Evolutionary conservation across 495 filamentous ascomycete genomes (phyloP).

Genomic region (Penicillium canariense): DNA sequence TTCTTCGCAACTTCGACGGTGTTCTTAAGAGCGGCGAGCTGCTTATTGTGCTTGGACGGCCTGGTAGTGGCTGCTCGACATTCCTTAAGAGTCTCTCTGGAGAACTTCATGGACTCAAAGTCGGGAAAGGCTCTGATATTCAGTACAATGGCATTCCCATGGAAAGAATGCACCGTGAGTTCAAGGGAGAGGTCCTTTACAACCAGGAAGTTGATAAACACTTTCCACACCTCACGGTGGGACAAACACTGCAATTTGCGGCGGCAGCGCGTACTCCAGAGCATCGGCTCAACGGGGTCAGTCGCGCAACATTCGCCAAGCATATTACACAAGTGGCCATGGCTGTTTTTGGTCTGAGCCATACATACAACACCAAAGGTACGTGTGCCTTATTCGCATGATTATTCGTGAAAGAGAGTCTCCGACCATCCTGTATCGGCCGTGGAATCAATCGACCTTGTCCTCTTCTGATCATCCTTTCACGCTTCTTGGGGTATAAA

Average conservation of each 20-base stretch:
- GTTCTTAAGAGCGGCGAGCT: slow-evolving; percentile 39
- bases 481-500: slow-evolving; percentile 27
- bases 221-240: slow-evolving; percentile 64
- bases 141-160: slow-evolving; percentile 54
- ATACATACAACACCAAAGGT: slow-evolving; percentile 55
- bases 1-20: slow-evolving; percentile 42
- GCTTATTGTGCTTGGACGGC: slow-evolving; percentile 43
- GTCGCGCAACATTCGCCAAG: slow-evolving; percentile 40
- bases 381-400: slow-evolving; percentile 30
- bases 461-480: too few species aligned
- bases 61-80: slow-evolving; percentile 46
- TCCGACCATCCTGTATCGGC: too few species aligned
- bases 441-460: too few species aligned
- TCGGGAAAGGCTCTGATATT: slow-evolving; percentile 44
- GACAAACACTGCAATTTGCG: slow-evolving; percentile 65
- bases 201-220: slow-evolving; percentile 64
- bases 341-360: slow-evolving; percentile 57
- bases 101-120: slow-evolving; percentile 36
- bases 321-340: slow-evolving; percentile 58
- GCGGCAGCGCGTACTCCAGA: slow-evolving; percentile 51
- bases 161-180: slow-evolving; percentile 54
- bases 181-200: slow-evolving; percentile 64
- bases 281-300: slow-evolving; percentile 42
- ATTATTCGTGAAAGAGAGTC: too few species aligned
- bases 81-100: slow-evolving; percentile 42